A percentile compares a stretch with the other conserved stretches of the same genome.
Evolutionary conservation across 208 protist species (phyloP).

Genomic region (Wallacemonas sp.): DNA sequence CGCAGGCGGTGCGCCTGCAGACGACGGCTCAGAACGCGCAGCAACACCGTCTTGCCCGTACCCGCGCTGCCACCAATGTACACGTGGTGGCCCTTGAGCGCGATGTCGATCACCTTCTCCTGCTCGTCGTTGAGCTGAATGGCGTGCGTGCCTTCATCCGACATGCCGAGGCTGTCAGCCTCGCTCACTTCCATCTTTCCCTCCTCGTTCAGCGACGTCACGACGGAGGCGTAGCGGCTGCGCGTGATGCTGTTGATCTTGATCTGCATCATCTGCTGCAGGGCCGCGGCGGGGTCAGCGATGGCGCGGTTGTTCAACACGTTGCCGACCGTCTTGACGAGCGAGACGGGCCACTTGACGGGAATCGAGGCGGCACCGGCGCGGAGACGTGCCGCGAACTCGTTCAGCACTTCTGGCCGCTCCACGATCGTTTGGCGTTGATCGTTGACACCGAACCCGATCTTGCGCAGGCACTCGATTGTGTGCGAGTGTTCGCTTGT

Average conservation of each 20-base stretch:
- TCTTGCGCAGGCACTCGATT: constrained; percentile 51
- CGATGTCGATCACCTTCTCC: constrained; percentile 81
- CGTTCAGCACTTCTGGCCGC: constrained; percentile 55
- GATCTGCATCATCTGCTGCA: constrained; percentile 80
- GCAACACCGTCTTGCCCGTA: constrained; percentile 88
- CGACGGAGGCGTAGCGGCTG: constrained; percentile 73
- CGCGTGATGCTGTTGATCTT: constrained; percentile 78
- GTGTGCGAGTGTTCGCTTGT: constrained; percentile 67
- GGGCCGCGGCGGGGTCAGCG: constrained; percentile 65
- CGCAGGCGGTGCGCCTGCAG: constrained; percentile 77
- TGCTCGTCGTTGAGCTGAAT: constrained; percentile 87
- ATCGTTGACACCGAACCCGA: constrained; percentile 80
- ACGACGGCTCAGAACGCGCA: constrained; percentile 67
- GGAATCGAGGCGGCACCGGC: constrained; percentile 55
- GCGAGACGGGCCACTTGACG: constrained; percentile 68
- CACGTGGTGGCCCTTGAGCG: constrained; percentile 78
- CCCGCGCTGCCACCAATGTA: constrained; percentile 90
- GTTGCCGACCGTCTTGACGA: constrained; percentile 54
- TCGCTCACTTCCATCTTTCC: constrained; percentile 20
- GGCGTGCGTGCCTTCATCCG: constrained; percentile 28
- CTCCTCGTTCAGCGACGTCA: constrained; percentile 36
- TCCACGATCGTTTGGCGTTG: constrained; percentile 71
- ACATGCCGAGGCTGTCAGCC: constrained; percentile 12
- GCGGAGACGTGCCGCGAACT: constrained; percentile 63
- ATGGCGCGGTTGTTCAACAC: constrained; percentile 67